Percentiles rank a stretch among this genome's conserved stretches.
These are phyloP conservation scores for Aspergillus ellipticus DNA, from an alignment of 495 filamentous ascomycete species.

Conservation along the genomic window DNA sequence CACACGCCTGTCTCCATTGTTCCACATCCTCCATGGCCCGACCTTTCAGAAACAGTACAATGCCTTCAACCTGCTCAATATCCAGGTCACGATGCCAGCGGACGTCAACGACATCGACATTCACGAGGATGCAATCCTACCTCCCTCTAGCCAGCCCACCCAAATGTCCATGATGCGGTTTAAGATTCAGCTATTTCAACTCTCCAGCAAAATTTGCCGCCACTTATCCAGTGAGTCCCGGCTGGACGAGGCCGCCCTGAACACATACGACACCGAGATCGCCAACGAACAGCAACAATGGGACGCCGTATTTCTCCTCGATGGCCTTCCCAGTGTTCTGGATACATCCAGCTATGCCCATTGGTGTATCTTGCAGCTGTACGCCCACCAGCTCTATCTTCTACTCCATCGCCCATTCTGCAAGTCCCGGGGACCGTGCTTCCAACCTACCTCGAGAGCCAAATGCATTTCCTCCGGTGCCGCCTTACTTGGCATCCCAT, in stretches of 20 bases:
- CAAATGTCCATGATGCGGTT: constrained; percentile 22
- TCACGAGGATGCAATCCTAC: constrained; percentile 1
- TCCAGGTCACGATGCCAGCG: constrained; percentile 9
- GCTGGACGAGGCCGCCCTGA: neutral
- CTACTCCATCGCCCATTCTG: constrained; percentile 19
- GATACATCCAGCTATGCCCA: constrained; percentile 14
- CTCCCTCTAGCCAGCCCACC: constrained; percentile 12
- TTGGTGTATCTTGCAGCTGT: constrained; percentile 21
- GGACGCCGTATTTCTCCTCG: constrained; percentile 15
- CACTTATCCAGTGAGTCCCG: constrained; percentile 10
- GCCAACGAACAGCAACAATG: constrained; percentile 16
- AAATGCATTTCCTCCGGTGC: constrained; percentile 16
- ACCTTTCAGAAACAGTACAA: constrained; percentile 20
- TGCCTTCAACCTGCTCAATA: constrained; percentile 12
- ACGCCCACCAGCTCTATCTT: constrained; percentile 24
- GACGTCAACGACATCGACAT: constrained; percentile 22
- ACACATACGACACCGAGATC: constrained; percentile 9
- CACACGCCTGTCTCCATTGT: constrained; percentile 10
- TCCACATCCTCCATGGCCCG: constrained; percentile 24
- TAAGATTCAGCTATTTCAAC: constrained; percentile 18
- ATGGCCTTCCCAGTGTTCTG: constrained; percentile 15
- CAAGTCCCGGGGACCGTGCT: constrained; percentile 3
- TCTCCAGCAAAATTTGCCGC: constrained; percentile 16
- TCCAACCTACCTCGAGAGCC: constrained; percentile 9
- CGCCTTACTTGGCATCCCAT: constrained; percentile 12